phyloP scores from a whole-genome alignment of 1,284 basidiomycete species.

The Marasmius fiardii region DNA sequence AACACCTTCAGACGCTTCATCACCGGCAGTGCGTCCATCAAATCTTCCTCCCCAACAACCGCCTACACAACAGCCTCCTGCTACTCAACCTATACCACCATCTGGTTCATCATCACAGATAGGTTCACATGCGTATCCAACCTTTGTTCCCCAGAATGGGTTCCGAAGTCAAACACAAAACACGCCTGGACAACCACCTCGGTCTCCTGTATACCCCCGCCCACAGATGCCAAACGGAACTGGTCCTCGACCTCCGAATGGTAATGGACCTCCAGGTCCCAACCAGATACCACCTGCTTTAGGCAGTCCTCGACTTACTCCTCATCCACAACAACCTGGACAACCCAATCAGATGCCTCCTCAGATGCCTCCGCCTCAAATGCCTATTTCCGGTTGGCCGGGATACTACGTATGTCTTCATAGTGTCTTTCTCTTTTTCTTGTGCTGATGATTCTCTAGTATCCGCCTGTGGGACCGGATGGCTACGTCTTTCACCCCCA shows the following conservation, averaged over 20 bases:
- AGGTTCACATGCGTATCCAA: conserved; percentile 3
- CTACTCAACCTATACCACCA: neutral
- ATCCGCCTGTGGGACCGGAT: conserved; percentile 19
- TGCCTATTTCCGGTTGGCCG: conserved; percentile 31
- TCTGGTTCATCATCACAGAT: neutral
- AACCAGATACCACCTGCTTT: conserved; percentile 45
- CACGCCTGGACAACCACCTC: conserved; percentile 44
- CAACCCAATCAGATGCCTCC: conserved; percentile 44
- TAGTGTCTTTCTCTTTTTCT: neutral
- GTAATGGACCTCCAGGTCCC: conserved; percentile 46
- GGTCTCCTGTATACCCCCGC: conserved; percentile 57
- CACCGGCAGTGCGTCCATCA: conserved; percentile 40
- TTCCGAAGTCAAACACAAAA: conserved; percentile 30
- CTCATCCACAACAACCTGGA: conserved; percentile 49
- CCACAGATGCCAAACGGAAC: conserved; percentile 62
- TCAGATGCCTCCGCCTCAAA: conserved; percentile 35
- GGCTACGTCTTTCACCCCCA: conserved; percentile 20
- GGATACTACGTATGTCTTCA: conserved; percentile 38
- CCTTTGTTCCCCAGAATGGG: conserved; percentile 19
- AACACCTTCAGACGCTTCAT: conserved; percentile 35
- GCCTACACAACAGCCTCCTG: conserved; percentile 27
- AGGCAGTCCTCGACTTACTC: conserved; percentile 62
- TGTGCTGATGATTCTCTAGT: conserved; percentile 8
- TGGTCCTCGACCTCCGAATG: conserved; percentile 51
- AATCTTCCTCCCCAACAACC: conserved; percentile 38